A percentile compares a stretch with the other conserved stretches of the same genome.
Evolutionary conservation across 2,329 filamentous ascomycete genomes (phyloP).

Genomic region (Colletotrichum gigasporum): DNA sequence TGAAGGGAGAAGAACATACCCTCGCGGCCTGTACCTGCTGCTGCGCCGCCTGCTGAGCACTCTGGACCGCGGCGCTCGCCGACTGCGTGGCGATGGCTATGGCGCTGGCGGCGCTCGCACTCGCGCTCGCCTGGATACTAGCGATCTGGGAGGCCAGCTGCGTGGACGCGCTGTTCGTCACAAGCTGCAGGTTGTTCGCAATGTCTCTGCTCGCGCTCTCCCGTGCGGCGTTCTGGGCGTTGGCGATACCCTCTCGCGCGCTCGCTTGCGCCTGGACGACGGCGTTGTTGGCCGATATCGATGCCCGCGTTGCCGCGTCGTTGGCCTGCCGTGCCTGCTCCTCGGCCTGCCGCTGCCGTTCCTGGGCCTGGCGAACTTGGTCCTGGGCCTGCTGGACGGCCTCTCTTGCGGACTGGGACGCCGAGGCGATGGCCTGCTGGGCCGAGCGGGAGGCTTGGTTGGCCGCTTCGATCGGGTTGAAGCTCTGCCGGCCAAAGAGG

Average conservation of each 20-base stretch:
- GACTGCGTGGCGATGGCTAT: constrained; percentile 39
- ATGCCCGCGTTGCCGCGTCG: constrained; percentile 37
- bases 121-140: constrained; percentile 34
- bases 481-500: constrained; percentile 20
- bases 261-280: constrained; percentile 32
- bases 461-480: constrained; percentile 26
- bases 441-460: constrained; percentile 27
- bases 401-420: constrained; percentile 32
- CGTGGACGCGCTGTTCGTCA: constrained; percentile 39
- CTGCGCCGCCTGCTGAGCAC: constrained; percentile 23
- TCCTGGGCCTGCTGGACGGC: constrained; percentile 37
- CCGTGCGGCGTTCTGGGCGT: constrained; percentile 34
- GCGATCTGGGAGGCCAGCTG: constrained; percentile 40
- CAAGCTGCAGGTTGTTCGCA: constrained; percentile 35
- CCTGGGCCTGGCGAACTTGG: constrained; percentile 36
- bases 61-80: constrained; percentile 34
- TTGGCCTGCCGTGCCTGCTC: constrained; percentile 34
- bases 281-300: constrained; percentile 35
- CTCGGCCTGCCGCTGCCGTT: constrained; percentile 34
- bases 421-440: constrained; percentile 28
- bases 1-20: background rate
- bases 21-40: constrained; percentile 22
- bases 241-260: constrained; percentile 28
- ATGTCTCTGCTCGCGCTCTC: constrained; percentile 35
- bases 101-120: constrained; percentile 36